Percentiles rank a stretch among this genome's conserved stretches.
Conservation (phyloP, 2,329 filamentous ascomycete species). For the Fusarium euwallaceae region DNA sequence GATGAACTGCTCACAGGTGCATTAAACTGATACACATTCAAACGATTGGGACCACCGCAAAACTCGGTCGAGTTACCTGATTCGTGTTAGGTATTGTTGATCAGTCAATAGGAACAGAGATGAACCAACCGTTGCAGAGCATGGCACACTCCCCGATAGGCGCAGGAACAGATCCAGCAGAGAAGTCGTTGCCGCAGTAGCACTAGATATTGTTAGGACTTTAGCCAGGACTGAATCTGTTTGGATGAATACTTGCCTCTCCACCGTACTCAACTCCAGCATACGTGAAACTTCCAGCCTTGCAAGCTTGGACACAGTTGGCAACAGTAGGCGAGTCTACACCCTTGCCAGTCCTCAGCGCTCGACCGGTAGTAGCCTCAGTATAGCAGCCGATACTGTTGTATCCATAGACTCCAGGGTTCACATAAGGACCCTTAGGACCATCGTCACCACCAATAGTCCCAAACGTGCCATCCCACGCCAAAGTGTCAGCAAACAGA, state of each 20-base stretch:
- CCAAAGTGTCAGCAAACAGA: slow-evolving; percentile 57
- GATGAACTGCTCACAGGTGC: slow-evolving; percentile 15
- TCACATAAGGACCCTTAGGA: slow-evolving; percentile 45
- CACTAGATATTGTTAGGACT: slow-evolving; percentile 40
- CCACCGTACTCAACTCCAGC: slow-evolving; percentile 57
- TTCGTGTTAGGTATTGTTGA: slow-evolving; percentile 9
- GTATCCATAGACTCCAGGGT: slow-evolving; percentile 55
- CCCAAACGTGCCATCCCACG: slow-evolving; percentile 37
- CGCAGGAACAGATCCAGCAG: slow-evolving; percentile 47
- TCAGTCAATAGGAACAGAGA: background rate
- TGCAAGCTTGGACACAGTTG: slow-evolving; percentile 52
- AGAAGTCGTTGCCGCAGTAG: slow-evolving; percentile 52
- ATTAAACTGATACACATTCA: slow-evolving; percentile 53
- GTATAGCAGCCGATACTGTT: slow-evolving; percentile 56
- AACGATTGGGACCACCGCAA: slow-evolving; percentile 52
- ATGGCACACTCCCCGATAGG: slow-evolving; percentile 51
- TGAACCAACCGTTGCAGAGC: slow-evolving; percentile 48
- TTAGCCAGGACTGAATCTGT: too few species aligned
- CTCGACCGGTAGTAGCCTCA: slow-evolving; percentile 50
- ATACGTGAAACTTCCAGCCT: slow-evolving; percentile 43
- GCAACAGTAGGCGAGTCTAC: slow-evolving; percentile 50
- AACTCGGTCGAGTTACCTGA: slow-evolving; percentile 52
- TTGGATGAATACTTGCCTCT: slow-evolving; percentile 47
- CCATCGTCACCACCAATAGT: slow-evolving; percentile 11
- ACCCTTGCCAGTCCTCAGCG: slow-evolving; percentile 46